These are phyloP conservation scores for Davidsoniella virescens DNA, from an alignment of 2,329 filamentous ascomycete species.

Conservation along the genomic window DNA sequence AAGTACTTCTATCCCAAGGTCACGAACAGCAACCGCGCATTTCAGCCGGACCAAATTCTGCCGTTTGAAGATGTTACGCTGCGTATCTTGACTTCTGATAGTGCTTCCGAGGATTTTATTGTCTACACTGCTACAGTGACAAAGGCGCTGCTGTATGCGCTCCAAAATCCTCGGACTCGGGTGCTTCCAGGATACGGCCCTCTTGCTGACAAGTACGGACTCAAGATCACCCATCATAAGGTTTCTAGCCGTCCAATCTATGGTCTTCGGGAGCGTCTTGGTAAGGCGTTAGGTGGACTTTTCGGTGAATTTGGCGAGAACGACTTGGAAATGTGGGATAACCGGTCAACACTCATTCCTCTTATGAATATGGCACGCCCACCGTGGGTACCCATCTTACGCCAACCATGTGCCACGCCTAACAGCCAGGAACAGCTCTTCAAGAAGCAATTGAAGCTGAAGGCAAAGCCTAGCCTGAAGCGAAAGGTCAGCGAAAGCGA, in stretches of 20 bases:
- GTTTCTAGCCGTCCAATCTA: slow-evolving; percentile 2
- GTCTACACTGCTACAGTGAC: slow-evolving; percentile 36
- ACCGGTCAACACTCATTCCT: background rate
- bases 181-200: slow-evolving; percentile 9
- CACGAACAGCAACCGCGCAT: slow-evolving; percentile 14
- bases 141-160: slow-evolving; percentile 31
- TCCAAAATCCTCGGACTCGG: slow-evolving; percentile 26
- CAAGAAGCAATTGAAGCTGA: slow-evolving; percentile 1
- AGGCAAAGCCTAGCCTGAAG: background rate
- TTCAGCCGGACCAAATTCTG: slow-evolving; percentile 15
- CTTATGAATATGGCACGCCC: background rate
- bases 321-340: slow-evolving; percentile 2
- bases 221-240: background rate
- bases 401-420: background rate
- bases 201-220: slow-evolving; percentile 21
- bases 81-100: slow-evolving; percentile 34
- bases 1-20: slow-evolving; percentile 29
- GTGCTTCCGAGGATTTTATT: slow-evolving; percentile 31
- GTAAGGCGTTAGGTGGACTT: slow-evolving; percentile 34
- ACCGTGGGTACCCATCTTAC: background rate
- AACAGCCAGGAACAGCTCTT: background rate
- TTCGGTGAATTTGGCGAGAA: slow-evolving; percentile 25
- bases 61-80: slow-evolving; percentile 33
- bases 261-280: slow-evolving; percentile 38
- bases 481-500: background rate